Base-by-base conservation (phyloP, 2,329 filamentous ascomycete genomes). In the Paecilomyces variotii region DNA sequence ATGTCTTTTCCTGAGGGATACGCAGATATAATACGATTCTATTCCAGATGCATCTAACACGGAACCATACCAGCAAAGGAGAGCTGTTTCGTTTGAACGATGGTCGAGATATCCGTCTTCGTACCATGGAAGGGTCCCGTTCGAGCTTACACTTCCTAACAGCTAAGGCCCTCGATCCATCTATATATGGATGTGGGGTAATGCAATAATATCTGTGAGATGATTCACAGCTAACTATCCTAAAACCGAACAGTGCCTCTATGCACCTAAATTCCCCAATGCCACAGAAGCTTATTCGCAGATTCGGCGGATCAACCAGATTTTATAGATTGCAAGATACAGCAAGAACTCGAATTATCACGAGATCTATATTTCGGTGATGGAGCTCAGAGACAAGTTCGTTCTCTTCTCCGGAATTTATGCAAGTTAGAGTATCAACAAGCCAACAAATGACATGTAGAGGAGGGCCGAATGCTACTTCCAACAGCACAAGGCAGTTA, bases 31-130 rank as follows among this genome's bases (percentile, higher is more conserved):
- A 19, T 19, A 19, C 19, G 19, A 19, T 19, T 19, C 19, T 19
- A 19, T 19, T 19, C 19, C 19, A 19, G 19, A 19, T 19, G 19
- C 19, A 19, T 19, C 19, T 19, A 19, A 19, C 19, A 19, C 19
- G 19, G 19, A 19, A 19, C 19, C 19, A 19, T 19, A 19, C 19
- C 19, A 19, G 19, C 63, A 2, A 61, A 63, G 45, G 62, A 63
- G 52, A 63, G 52, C 30, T 65, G 4, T 65, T 65, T 45, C 62
- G 62, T 35, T 27, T 64, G n/a, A 65, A 65, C 58, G 57, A 60
- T 51, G 63, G 63, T 19, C 54, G 39, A 45, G 32, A 26, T 6
- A 54, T 65, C 25, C 57, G 57, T 27, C 59, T 65, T 30, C 63
- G 63, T n/a, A 62, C 57, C 12, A 25, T 55, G 19, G 55, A 57